phyloP scores from a whole-genome alignment of 148 eudicot genomes.

The Cornus controversa region DNA sequence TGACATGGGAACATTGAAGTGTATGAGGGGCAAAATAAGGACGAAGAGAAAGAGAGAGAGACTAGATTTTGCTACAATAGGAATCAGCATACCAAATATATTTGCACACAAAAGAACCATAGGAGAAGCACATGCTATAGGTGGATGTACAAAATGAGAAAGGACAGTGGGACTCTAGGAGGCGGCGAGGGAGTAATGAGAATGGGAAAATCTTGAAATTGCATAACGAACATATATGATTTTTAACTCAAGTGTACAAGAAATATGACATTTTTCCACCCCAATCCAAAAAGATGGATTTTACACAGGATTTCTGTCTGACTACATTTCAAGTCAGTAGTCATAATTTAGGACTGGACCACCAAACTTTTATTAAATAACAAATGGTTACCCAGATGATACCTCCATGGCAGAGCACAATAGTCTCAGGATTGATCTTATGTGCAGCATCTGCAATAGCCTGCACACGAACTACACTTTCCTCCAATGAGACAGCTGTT shows the following conservation, averaged over 20 bases:
- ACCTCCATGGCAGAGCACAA: conserved; percentile 99
- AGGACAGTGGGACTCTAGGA: too few species aligned
- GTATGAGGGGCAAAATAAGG: too few species aligned
- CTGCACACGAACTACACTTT: conserved; percentile 83
- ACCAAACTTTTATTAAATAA: not conserved
- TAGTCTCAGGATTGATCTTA: conserved; percentile 57
- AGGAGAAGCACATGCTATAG: not conserved
- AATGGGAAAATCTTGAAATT: too few species aligned
- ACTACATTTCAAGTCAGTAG: not conserved
- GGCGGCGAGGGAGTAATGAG: not conserved
- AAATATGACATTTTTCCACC: not conserved
- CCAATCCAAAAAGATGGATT: not conserved
- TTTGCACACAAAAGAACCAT: not conserved
- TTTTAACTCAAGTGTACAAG: not conserved
- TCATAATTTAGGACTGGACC: not conserved
- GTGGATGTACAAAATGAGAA: not conserved
- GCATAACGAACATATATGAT: not conserved
- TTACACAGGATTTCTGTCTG: not conserved
- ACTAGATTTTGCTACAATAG: too few species aligned
- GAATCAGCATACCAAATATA: not conserved
- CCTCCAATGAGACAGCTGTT: conserved; percentile 73
- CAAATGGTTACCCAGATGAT: conserved; percentile 9
- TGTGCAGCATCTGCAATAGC: conserved; percentile 95
- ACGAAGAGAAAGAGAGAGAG: too few species aligned
- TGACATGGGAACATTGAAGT: too few species aligned